Evolutionary conservation across 106 monocot species (phyloP).

Genomic region (Posidonia australis): DNA sequence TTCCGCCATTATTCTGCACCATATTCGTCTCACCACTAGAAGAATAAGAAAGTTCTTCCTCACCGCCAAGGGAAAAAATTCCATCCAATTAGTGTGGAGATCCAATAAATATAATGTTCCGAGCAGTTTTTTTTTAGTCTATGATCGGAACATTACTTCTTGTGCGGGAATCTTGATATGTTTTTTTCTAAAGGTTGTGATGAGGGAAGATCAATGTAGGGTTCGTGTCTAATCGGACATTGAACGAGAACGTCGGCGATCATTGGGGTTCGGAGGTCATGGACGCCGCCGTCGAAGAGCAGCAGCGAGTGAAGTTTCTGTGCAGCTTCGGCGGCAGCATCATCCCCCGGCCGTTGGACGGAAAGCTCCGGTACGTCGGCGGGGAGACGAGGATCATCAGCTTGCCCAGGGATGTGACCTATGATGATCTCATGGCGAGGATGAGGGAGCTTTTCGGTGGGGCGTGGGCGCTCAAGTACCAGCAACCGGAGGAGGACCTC

Average conservation of each 20-base stretch:
- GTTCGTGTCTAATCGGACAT: too few species aligned
- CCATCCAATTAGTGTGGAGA: too few species aligned
- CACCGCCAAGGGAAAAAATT: too few species aligned
- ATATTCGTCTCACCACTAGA: too few species aligned
- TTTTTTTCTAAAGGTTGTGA: too few species aligned
- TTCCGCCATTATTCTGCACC: too few species aligned
- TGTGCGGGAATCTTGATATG: too few species aligned
- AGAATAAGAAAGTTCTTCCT: too few species aligned
- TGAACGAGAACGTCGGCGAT: not conserved
- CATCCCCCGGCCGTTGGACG: constrained; percentile 88
- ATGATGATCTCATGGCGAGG: constrained; percentile 40
- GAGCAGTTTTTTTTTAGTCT: too few species aligned
- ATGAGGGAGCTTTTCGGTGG: constrained; percentile 75
- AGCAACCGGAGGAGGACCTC: constrained; percentile 94
- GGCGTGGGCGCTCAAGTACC: constrained; percentile 59
- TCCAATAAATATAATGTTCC: too few species aligned
- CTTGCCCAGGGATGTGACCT: constrained; percentile 47
- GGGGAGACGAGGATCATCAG: constrained; percentile 88
- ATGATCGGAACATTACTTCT: too few species aligned
- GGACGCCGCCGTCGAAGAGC: constrained; percentile 19
- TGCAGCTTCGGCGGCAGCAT: constrained; percentile 93
- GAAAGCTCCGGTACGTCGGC: constrained; percentile 90
- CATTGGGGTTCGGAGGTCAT: not conserved
- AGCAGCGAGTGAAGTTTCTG: constrained; percentile 66
- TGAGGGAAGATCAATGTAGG: too few species aligned